Percentiles rank a stretch among this genome's conserved stretches.
Evolutionary conservation across 2,329 filamentous ascomycete genomes (phyloP).

Genomic region (Ascochyta clinopodiicola): DNA sequence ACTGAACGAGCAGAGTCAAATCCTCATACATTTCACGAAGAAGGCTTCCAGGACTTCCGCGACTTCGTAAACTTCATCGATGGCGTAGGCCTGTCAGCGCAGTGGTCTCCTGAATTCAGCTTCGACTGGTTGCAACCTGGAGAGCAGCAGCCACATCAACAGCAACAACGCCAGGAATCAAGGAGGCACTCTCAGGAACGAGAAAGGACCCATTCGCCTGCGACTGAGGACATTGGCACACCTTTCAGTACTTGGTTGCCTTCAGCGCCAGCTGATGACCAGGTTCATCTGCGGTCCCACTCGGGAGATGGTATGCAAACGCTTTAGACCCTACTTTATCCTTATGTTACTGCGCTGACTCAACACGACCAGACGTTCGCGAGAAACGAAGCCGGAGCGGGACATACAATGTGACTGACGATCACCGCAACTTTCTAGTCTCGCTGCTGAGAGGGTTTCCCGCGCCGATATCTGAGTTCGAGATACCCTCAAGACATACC

Average conservation of each 20-base stretch:
- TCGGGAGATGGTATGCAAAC: slow-evolving; percentile 22
- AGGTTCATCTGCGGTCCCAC: slow-evolving; percentile 32
- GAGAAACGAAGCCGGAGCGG: slow-evolving; percentile 26
- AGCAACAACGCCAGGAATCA: slow-evolving; percentile 28
- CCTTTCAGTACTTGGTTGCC: slow-evolving; percentile 42
- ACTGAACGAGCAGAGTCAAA: not conserved
- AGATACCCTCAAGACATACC: slow-evolving; percentile 39
- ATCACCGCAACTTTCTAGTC: slow-evolving; percentile 32
- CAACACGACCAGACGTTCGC: slow-evolving; percentile 17
- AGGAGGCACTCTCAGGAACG: slow-evolving; percentile 28
- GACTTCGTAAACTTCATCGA: slow-evolving; percentile 45
- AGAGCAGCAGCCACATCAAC: slow-evolving; percentile 15
- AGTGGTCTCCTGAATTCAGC: slow-evolving; percentile 42
- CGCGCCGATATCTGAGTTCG: slow-evolving; percentile 32
- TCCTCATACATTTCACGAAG: slow-evolving; percentile 26
- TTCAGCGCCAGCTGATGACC: slow-evolving; percentile 37
- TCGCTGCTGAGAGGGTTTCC: slow-evolving; percentile 28
- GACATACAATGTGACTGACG: slow-evolving; percentile 37
- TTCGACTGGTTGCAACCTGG: slow-evolving; percentile 36
- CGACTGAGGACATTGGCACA: slow-evolving; percentile 37
- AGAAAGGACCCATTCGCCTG: slow-evolving; percentile 22
- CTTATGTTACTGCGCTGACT: not conserved
- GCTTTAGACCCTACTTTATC: not conserved
- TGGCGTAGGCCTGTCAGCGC: slow-evolving; percentile 39
- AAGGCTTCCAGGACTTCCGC: slow-evolving; percentile 39